Conservation (phyloP, 306 rosid species). For the Elaeagnus macrophylla region DNA sequence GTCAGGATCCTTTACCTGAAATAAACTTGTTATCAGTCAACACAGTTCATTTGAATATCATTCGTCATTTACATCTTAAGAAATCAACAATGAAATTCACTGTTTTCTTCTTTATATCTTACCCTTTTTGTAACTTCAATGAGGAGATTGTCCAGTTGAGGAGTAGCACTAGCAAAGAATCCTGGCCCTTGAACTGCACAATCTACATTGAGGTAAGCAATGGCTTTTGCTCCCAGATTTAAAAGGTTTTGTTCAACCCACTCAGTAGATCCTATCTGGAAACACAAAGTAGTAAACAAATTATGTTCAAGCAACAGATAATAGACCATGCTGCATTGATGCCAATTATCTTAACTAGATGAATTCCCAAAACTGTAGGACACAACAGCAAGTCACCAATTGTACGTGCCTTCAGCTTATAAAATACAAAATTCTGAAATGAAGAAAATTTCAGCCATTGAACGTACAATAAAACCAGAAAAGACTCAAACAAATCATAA, state of each 20-base stretch:
- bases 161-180: slow-evolving; percentile 74
- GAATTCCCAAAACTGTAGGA: slow-evolving; percentile 1
- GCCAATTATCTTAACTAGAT: background rate
- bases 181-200: slow-evolving; percentile 96
- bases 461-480: no score
- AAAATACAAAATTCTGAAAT: no score
- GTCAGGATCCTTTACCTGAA: slow-evolving; percentile 92
- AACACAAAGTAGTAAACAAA: slow-evolving; percentile 8
- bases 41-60: slow-evolving; percentile 9
- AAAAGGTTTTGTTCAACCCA: slow-evolving; percentile 94
- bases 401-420: background rate
- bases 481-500: no score
- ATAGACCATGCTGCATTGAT: background rate
- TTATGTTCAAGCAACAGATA: slow-evolving; percentile 9
- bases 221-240: slow-evolving; percentile 68
- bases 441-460: no score
- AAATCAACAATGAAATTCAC: background rate
- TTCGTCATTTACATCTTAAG: background rate
- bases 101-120: background rate
- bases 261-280: slow-evolving; percentile 91
- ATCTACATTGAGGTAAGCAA: slow-evolving; percentile 91
- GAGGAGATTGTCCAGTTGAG: slow-evolving; percentile 82
- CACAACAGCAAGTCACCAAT: slow-evolving; percentile 18
- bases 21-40: slow-evolving; percentile 14
- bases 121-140: slow-evolving; percentile 73